Evolutionary conservation across 768 basidiomycete genomes (phyloP).

Genomic region (Russula brevipes): DNA sequence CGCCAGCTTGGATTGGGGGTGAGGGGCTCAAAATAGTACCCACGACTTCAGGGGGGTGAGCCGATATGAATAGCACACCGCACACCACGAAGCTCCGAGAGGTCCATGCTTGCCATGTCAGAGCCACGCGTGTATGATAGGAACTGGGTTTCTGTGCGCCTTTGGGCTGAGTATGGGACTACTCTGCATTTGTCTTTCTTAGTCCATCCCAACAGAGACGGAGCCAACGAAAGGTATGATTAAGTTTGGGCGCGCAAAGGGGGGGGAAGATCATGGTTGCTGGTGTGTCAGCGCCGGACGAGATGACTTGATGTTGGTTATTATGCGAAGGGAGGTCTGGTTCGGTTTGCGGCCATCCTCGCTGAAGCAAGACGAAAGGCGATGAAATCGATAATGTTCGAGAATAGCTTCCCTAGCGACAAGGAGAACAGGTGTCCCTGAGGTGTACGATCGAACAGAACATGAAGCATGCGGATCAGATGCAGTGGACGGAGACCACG

Average conservation of each 20-base stretch:
- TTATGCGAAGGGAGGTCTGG: neutral
- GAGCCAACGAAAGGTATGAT: neutral
- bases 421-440: neutral
- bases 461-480: neutral
- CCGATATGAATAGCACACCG: neutral
- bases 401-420: conserved; percentile 4
- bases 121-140: neutral
- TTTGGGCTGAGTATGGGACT: neutral
- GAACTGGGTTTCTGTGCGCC: no score
- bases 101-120: neutral
- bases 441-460: neutral
- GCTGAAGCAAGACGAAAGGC: neutral
- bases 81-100: neutral
- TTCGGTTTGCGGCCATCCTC: conserved; percentile 13
- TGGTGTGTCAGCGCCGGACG: neutral
- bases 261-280: neutral
- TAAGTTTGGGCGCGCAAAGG: conserved; percentile 10
- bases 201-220: neutral
- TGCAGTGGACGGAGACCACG: neutral
- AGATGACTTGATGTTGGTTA: neutral
- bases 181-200: neutral
- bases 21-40: neutral
- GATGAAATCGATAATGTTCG: conserved; percentile 4
- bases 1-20: neutral
- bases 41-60: no score